Evolutionary conservation across 192 early-diverging fungal genomes (phyloP), one percentile per base, ranked within the genome.

Genomic region (Rhizophagus clarus): DNA sequence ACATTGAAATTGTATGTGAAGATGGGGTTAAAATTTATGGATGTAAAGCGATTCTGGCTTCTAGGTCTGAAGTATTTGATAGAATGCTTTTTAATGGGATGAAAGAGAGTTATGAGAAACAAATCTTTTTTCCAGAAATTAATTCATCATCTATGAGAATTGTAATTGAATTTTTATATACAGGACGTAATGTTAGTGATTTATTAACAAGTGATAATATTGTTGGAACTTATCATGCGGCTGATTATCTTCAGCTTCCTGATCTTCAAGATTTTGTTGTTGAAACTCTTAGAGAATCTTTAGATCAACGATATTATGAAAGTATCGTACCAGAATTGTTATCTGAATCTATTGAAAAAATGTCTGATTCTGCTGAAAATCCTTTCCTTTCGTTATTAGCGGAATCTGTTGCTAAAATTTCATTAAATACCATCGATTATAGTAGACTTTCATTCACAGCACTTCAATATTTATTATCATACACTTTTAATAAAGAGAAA

Each of bases 61-160:
- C 73, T 20, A 24, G 73, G 3, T 74, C 73, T 4, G 47, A 31
- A 26, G 73, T 74, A 20, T 32, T 74, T 20, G 73, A 74, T 61
- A 51, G 56, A 34, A 29, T 80, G 24, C 26, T 80, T 61, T 51
- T 34, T 29, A 74, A 72, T 29, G 72, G 72, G n/a, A 74, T 80
- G 61, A 67, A 42, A 72, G 79, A 80, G 61, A 51, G 74, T 3
- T 15, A 75, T 10, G 37, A 60, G 64, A 72, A 74, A 24, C 28
- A 61, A 26, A 28, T 74, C 28, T 29, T 29, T 22, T 74, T 74
- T 37, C 73, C 73, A 4, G 26, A 74, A 28, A 60, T 74, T 31
- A 28, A 74, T n/a, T 29, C 56, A 10, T 14, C 20, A 10, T n/a
- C 47, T 10, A 56, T 74, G n/a, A 15, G 4, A 22, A 9, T 61